A percentile compares a stretch with the other conserved stretches of the same genome.
Evolutionary conservation across 768 basidiomycete species (phyloP).

Genomic region (Gymnopilus junonius): DNA sequence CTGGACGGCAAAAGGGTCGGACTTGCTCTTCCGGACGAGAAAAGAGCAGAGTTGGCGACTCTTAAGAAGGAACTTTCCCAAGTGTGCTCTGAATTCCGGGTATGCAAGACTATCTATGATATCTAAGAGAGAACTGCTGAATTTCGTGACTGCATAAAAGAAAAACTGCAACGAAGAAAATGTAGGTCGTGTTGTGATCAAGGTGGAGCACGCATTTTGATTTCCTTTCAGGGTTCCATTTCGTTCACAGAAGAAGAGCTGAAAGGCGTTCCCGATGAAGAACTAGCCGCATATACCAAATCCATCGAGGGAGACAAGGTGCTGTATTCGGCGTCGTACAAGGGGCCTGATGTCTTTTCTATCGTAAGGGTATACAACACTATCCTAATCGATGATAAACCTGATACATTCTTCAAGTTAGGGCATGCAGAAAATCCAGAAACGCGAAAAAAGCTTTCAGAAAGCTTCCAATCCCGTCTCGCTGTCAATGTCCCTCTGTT

Average conservation of each 20-base stretch:
- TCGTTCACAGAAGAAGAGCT: constrained; percentile 75
- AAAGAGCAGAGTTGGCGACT: constrained; percentile 56
- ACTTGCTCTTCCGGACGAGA: constrained; percentile 67
- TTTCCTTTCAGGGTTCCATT: constrained; percentile 55
- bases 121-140: background rate
- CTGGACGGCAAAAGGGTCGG: constrained; percentile 83
- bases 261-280: constrained; percentile 80
- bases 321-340: constrained; percentile 75
- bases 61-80: constrained; percentile 81
- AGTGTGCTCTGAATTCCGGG: constrained; percentile 76
- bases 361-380: constrained; percentile 53
- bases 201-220: constrained; percentile 17
- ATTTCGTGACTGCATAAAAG: constrained; percentile 36
- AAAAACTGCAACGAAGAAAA: constrained; percentile 93
- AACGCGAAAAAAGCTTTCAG: constrained; percentile 67
- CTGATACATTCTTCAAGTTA: constrained; percentile 49
- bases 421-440: constrained; percentile 75
- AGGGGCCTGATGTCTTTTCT: constrained; percentile 82
- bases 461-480: constrained; percentile 71
- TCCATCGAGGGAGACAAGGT: constrained; percentile 60
- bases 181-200: constrained; percentile 38
- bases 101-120: constrained; percentile 42
- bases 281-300: constrained; percentile 78
- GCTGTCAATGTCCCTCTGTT: constrained; percentile 73
- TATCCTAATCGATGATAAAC: background rate